phyloP scores from a whole-genome alignment of 2,329 filamentous ascomycete species.

The Pestalotiopsis sp. region DNA sequence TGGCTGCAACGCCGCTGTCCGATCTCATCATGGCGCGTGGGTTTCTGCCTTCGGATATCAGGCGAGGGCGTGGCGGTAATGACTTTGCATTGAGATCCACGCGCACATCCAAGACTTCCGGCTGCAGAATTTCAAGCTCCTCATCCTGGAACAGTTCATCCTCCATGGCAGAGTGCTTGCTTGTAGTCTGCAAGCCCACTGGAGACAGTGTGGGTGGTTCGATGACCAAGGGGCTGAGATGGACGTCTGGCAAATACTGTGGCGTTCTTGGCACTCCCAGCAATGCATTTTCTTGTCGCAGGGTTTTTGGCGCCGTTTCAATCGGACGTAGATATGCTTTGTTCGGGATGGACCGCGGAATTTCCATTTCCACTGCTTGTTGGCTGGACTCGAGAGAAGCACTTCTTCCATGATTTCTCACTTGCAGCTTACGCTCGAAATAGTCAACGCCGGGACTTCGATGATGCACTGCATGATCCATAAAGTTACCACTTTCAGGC shows the following conservation, averaged over 20 bases:
- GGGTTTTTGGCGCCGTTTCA: not conserved
- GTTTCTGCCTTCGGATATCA: slow-evolving; percentile 21
- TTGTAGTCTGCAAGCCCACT: slow-evolving; percentile 45
- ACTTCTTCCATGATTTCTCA: not conserved
- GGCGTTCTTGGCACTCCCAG: not conserved
- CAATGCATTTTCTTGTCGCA: not conserved
- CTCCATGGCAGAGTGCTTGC: slow-evolving; percentile 50
- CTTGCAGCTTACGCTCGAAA: slow-evolving; percentile 15
- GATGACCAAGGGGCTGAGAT: slow-evolving; percentile 35
- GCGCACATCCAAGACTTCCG: slow-evolving; percentile 30
- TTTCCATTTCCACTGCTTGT: not conserved
- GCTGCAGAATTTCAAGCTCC: slow-evolving; percentile 25
- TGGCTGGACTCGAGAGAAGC: not conserved
- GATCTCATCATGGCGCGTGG: slow-evolving; percentile 34
- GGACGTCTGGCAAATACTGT: slow-evolving; percentile 1
- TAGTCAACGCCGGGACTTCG: slow-evolving; percentile 14
- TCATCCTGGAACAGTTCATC: slow-evolving; percentile 51
- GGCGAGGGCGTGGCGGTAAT: slow-evolving; percentile 23
- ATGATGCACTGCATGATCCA: not conserved
- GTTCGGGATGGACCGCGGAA: not conserved
- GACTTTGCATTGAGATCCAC: slow-evolving; percentile 47
- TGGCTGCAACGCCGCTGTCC: slow-evolving; percentile 55
- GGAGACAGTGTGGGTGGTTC: slow-evolving; percentile 29
- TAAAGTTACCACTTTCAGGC: not conserved
- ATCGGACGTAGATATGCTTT: not conserved